Conservation (phyloP, 495 filamentous ascomycete species). For the Wilcoxina mikolae region DNA sequence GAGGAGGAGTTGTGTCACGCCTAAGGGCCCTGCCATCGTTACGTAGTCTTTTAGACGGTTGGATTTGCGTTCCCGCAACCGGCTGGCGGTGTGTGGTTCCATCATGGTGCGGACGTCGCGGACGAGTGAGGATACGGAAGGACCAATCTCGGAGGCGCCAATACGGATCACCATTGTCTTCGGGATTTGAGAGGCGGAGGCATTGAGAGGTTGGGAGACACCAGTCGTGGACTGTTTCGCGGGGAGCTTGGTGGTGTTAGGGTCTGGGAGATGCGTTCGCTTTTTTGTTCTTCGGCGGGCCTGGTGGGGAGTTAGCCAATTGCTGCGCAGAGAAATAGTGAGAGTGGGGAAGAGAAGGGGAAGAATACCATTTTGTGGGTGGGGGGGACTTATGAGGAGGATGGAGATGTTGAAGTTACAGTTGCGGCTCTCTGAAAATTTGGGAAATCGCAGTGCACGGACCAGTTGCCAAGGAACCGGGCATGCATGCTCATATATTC, state of each 20-base stretch:
- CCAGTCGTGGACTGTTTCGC: constrained; percentile 24
- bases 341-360: background rate
- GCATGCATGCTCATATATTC: background rate
- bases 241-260: constrained; percentile 47
- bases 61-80: constrained; percentile 73
- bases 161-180: constrained; percentile 98
- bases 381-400: background rate
- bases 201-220: constrained; percentile 32
- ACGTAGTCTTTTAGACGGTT: constrained; percentile 89
- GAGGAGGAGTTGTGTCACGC: constrained; percentile 84
- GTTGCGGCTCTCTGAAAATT: constrained; percentile 5
- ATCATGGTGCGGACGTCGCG: constrained; percentile 85
- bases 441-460: background rate
- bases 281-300: constrained; percentile 74
- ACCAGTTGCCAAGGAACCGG: background rate
- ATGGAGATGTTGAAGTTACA: background rate
- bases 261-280: constrained; percentile 54
- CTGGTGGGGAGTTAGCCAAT: constrained; percentile 27
- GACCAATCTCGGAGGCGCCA: constrained; percentile 82
- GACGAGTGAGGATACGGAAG: constrained; percentile 79
- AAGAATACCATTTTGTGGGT: constrained; percentile 17
- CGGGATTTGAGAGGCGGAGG: constrained; percentile 46
- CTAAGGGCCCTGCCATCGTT: constrained; percentile 86
- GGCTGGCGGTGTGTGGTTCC: constrained; percentile 82
- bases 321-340: background rate